Evolutionary conservation across 2,329 filamentous ascomycete genomes (phyloP), one percentile per base, ranked within the genome.

Genomic region (Chrysoporthe deuterocubensis): DNA sequence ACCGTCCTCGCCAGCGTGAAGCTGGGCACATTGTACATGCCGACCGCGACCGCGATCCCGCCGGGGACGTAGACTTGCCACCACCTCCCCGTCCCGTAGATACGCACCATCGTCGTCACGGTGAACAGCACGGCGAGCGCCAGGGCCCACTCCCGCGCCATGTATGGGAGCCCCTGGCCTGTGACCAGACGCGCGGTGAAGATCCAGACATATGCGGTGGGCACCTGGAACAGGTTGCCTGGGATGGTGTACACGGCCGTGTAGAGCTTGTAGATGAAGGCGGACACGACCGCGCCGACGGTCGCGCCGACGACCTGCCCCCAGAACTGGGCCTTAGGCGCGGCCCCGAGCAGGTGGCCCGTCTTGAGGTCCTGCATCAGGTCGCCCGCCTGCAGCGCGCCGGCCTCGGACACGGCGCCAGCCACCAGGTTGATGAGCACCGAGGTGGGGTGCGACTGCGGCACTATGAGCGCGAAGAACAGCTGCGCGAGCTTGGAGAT

Each of bases 361-460:
- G 96, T 97, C 78, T 99, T 99, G 42, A 99, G 86, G 76, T 99
- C 96, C 77, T 99, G 96, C 87, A 99, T 92, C 66, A 99, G 88
- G 78, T 99, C 96, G 9, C 96, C 96, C 2, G 96, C 95, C 81
- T 99, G 96, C 4, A 98, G 83, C 3, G 96, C 96, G 5, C 96
- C 67, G 5, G 67, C 67, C 64, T 69, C 67, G 54, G 64, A 66
- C 34, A 99, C 90, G 0, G 96, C 96, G 9, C 96, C 96, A 0
- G 95, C 96, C 7, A 99, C 89, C 1, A 99, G 87, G 76, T 99
- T 99, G 76, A 97, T 97, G 66, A 97, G 85, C n/a, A 99, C 90
- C 14, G 93, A 93, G 52, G 94, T 94, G 73, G 91, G 91, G 74
- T 93, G 89, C 0, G 89, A 88, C 65, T 91, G 84, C 0, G 96